Percentiles rank a stretch among this genome's conserved stretches.
Evolutionary conservation across 108 stramenopile species (phyloP).

Genomic region (Discostella stelligeroides): DNA sequence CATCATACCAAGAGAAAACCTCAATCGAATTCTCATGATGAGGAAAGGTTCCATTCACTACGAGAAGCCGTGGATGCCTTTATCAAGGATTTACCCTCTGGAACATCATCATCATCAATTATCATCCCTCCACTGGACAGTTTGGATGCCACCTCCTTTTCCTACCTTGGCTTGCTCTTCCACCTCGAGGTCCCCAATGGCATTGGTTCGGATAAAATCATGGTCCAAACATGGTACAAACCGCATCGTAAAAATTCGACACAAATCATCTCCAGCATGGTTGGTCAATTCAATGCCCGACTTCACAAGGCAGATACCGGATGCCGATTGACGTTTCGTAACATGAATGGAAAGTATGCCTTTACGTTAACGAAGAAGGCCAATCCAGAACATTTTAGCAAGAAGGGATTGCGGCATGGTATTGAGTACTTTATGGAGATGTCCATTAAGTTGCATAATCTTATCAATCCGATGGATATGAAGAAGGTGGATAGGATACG

Average conservation of each 20-base stretch:
- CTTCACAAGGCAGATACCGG: slow-evolving; percentile 34
- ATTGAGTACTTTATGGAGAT: slow-evolving; percentile 50
- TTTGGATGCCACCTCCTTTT: slow-evolving; percentile 24
- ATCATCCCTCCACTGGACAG: slow-evolving; percentile 25
- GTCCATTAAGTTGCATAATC: slow-evolving; percentile 46
- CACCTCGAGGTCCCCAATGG: slow-evolving; percentile 36
- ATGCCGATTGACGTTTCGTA: slow-evolving; percentile 31
- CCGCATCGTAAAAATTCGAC: slow-evolving; percentile 38
- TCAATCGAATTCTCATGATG: background rate
- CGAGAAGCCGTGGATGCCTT: slow-evolving; percentile 33
- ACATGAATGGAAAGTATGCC: slow-evolving; percentile 22
- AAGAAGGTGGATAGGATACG: slow-evolving; percentile 40
- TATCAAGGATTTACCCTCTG: slow-evolving; percentile 38
- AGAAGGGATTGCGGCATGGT: slow-evolving; percentile 24
- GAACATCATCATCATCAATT: slow-evolving; percentile 7
- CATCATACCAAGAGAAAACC: background rate
- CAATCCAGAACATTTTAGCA: slow-evolving; percentile 27
- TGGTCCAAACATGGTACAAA: slow-evolving; percentile 28
- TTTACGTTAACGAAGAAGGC: slow-evolving; percentile 26
- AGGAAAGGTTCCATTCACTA: background rate
- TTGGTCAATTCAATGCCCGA: slow-evolving; percentile 37
- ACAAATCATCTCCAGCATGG: slow-evolving; percentile 32
- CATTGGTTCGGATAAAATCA: slow-evolving; percentile 6
- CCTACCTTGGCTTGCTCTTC: slow-evolving; percentile 36
- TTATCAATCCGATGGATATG: slow-evolving; percentile 32